Conservation (phyloP, 371 early-diverging fungal species). For the Chytridiales sp. region DNA sequence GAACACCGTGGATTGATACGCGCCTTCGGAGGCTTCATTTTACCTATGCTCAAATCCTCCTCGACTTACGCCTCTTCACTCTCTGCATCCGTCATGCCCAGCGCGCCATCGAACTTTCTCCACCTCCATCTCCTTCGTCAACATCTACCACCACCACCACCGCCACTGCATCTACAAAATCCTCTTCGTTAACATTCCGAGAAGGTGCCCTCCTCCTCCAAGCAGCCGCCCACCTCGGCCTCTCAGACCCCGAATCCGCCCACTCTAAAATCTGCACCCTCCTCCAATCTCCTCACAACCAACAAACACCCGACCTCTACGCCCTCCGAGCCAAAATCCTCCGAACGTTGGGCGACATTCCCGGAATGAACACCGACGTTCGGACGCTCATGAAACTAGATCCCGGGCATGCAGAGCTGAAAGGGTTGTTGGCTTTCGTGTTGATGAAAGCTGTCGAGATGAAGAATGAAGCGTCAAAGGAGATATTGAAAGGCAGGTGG, state of each 20-base stretch:
- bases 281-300: too few relatives aligned
- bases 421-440: constrained; percentile 30
- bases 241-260: too few relatives aligned
- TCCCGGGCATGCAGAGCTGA: constrained; percentile 39
- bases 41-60: constrained; percentile 42
- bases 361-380: constrained; percentile 35
- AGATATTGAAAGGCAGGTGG: constrained; percentile 34
- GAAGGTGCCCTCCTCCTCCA: too few relatives aligned
- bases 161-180: too few relatives aligned
- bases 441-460: constrained; percentile 34
- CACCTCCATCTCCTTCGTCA: too few relatives aligned
- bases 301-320: constrained; percentile 26
- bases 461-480: constrained; percentile 43
- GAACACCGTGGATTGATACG: constrained; percentile 19
- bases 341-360: constrained; percentile 26
- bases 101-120: too few relatives aligned
- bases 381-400: constrained; percentile 18
- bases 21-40: constrained; percentile 29
- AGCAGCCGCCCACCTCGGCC: too few relatives aligned
- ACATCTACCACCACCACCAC: too few relatives aligned
- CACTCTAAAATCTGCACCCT: too few relatives aligned
- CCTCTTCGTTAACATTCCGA: too few relatives aligned
- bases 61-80: constrained; percentile 39
- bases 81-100: too few relatives aligned
- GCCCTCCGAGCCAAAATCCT: constrained; percentile 44